Evolutionary conservation across 1,284 basidiomycete genomes (phyloP).

Genomic region (Porphyrellus sp.): DNA sequence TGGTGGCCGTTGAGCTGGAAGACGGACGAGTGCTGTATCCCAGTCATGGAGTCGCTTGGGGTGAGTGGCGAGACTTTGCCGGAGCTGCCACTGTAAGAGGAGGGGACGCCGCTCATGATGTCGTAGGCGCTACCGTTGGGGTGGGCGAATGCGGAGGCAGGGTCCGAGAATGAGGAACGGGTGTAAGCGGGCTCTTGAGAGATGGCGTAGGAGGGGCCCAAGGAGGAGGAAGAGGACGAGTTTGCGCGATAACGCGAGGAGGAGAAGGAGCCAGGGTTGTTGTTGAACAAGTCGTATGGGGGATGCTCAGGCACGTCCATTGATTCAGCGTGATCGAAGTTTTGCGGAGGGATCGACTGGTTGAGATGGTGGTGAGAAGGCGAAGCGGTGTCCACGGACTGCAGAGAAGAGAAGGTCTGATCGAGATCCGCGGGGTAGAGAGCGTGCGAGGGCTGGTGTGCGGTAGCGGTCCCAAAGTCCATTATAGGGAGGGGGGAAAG

Average conservation of each 20-base stretch:
- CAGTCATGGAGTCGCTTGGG: slow-evolving; percentile 58
- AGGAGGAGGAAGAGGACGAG: slow-evolving; percentile 63
- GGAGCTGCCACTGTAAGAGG: slow-evolving; percentile 54
- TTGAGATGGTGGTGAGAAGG: slow-evolving; percentile 36
- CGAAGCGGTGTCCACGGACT: slow-evolving; percentile 33
- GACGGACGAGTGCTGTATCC: slow-evolving; percentile 51
- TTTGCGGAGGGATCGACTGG: slow-evolving; percentile 36
- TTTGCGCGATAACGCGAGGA: slow-evolving; percentile 62
- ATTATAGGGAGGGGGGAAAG: slow-evolving; percentile 38
- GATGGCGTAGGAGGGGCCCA: slow-evolving; percentile 51
- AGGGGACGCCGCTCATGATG: slow-evolving; percentile 57
- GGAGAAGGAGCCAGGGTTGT: slow-evolving; percentile 45
- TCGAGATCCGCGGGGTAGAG: slow-evolving; percentile 55
- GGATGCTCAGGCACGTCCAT: slow-evolving; percentile 50
- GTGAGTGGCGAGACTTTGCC: slow-evolving; percentile 73
- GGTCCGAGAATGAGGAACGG: slow-evolving; percentile 55
- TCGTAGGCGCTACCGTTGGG: slow-evolving; percentile 56
- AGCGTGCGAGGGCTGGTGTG: slow-evolving; percentile 36
- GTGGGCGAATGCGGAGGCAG: slow-evolving; percentile 53
- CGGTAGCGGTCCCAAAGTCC: slow-evolving; percentile 47
- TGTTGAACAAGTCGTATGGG: slow-evolving; percentile 61
- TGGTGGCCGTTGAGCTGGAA: slow-evolving; percentile 43
- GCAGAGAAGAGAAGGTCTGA: slow-evolving; percentile 42
- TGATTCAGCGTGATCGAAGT: slow-evolving; percentile 42
- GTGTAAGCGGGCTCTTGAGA: slow-evolving; percentile 55